Evolutionary conservation across 2,329 filamentous ascomycete species (phyloP).

Genomic region (Colletotrichum liaoningense): DNA sequence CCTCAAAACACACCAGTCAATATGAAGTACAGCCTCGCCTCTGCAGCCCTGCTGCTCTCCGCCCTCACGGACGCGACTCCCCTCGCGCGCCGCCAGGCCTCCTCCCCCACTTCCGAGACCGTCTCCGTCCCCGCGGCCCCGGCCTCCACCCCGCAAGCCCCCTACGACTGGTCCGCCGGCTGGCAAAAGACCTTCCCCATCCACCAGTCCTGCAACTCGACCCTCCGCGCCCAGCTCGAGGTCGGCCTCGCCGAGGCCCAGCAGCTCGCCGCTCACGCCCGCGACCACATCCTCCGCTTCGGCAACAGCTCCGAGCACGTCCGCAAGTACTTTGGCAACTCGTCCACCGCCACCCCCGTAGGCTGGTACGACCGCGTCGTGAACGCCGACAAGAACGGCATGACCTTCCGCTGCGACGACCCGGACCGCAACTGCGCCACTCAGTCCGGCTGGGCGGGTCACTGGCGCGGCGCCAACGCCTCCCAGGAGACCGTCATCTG

Average conservation of each 20-base stretch:
- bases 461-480: constrained; percentile 75
- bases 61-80: constrained; percentile 41
- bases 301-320: constrained; percentile 70
- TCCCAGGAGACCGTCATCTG: constrained; percentile 78
- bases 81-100: constrained; percentile 39
- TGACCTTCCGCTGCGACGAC: constrained; percentile 77
- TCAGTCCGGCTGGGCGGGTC: constrained; percentile 69
- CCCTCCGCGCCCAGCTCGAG: constrained; percentile 66
- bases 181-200: constrained; percentile 58
- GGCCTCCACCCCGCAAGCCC: constrained; percentile 35
- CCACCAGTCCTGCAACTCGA: constrained; percentile 74
- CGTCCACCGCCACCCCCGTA: constrained; percentile 65
- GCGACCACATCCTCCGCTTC: constrained; percentile 69
- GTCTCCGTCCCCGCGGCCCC: constrained; percentile 35
- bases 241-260: constrained; percentile 69
- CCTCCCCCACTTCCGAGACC: constrained; percentile 14
- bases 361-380: constrained; percentile 73
- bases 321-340: constrained; percentile 74
- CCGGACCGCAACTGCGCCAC: constrained; percentile 72
- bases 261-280: constrained; percentile 68
- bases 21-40: constrained; percentile 31
- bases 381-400: constrained; percentile 64
- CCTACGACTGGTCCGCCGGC: constrained; percentile 47
- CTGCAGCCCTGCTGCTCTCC: constrained; percentile 40
- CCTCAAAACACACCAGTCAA: background rate